Evolutionary conservation across 2,329 filamentous ascomycete genomes (phyloP).

Genomic region (Anthostomella pinea): DNA sequence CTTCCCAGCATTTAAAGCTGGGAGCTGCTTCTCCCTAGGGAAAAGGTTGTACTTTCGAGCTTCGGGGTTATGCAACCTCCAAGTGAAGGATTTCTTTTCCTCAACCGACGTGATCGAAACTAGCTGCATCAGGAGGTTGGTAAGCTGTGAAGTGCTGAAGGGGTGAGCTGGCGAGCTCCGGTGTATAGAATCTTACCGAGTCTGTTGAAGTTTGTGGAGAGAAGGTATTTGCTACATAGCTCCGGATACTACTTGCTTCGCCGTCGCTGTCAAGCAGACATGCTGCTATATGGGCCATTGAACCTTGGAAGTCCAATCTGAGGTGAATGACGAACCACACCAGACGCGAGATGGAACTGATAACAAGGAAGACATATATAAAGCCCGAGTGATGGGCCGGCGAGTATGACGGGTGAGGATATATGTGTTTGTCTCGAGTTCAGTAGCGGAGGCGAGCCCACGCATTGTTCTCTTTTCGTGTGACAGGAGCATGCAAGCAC

Average conservation of each 20-base stretch:
- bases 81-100: conserved; percentile 50
- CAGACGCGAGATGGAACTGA: conserved; percentile 27
- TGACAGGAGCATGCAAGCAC: conserved; percentile 26
- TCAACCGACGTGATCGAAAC: conserved; percentile 32
- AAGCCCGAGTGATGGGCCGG: conserved; percentile 28
- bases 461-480: conserved; percentile 14
- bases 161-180: conserved; percentile 16
- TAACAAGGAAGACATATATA: conserved; percentile 29
- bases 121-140: conserved; percentile 24
- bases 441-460: conserved; percentile 14
- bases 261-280: conserved; percentile 52
- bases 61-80: conserved; percentile 59
- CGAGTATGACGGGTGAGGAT: conserved; percentile 27
- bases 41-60: conserved; percentile 61
- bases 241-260: conserved; percentile 37
- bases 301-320: conserved; percentile 29
- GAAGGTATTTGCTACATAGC: conserved; percentile 50
- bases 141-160: conserved; percentile 29
- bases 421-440: conserved; percentile 29
- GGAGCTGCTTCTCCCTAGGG: conserved; percentile 49
- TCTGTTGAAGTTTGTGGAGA: conserved; percentile 45
- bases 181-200: conserved; percentile 37
- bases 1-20: conserved; percentile 40
- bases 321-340: conserved; percentile 25
- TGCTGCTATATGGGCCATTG: conserved; percentile 62